phyloP scores from a whole-genome alignment of 768 basidiomycete species.

The Candolleomyces eurysporus region DNA sequence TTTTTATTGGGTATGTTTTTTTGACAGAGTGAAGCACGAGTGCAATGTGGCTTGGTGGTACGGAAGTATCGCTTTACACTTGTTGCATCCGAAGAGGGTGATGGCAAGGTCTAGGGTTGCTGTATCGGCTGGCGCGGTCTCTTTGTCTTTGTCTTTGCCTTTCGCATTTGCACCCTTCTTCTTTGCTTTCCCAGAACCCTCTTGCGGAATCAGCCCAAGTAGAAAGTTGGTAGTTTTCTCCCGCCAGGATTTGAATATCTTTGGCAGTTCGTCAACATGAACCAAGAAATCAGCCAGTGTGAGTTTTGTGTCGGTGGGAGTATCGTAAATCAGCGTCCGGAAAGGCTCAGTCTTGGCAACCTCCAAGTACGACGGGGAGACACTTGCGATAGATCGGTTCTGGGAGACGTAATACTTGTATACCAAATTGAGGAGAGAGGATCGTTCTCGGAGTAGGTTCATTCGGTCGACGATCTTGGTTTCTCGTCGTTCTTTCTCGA shows the following conservation, averaged over 20 bases:
- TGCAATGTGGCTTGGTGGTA: neutral
- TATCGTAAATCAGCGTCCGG: neutral
- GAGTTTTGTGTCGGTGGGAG: neutral
- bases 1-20: neutral
- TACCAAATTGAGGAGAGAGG: too few species aligned
- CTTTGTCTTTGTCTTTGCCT: neutral
- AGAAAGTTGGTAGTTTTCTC: neutral
- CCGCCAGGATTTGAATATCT: neutral
- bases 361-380: neutral
- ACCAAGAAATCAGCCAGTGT: neutral
- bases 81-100: neutral
- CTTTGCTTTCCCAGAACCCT: neutral
- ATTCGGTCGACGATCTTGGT: neutral
- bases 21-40: neutral
- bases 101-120: neutral
- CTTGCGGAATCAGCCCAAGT: neutral
- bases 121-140: neutral
- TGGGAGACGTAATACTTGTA: neutral
- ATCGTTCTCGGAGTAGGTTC: neutral
- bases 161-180: neutral
- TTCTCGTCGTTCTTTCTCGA: neutral
- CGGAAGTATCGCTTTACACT: neutral
- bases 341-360: neutral
- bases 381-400: neutral
- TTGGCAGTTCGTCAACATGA: neutral